phyloP scores from a whole-genome alignment of 106 monocot genomes.

The Posidonia australis region DNA sequence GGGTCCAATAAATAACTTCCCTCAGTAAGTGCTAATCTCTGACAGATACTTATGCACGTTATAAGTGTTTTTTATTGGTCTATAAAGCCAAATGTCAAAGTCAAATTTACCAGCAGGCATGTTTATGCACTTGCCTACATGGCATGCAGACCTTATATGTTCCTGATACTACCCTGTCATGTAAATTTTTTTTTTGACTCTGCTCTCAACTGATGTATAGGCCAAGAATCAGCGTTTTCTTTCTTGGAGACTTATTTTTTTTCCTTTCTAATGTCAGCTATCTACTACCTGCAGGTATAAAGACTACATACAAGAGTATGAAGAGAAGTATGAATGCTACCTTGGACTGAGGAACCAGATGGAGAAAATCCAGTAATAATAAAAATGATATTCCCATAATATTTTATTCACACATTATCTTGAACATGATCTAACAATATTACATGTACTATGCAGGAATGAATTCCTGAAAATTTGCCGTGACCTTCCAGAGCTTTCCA shows the following conservation, averaged over 20 bases:
- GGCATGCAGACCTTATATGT: no score
- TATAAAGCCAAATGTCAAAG: background rate
- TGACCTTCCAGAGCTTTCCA: slow-evolving; percentile 51
- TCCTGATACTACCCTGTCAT: no score
- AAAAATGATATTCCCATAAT: background rate
- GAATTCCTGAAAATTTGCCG: slow-evolving; percentile 63
- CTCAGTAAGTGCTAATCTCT: slow-evolving; percentile 43
- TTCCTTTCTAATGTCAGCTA: background rate
- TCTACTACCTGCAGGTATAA: slow-evolving; percentile 39
- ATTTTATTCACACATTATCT: background rate
- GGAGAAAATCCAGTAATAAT: slow-evolving; percentile 57
- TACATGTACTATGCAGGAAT: slow-evolving; percentile 30
- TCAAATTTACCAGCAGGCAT: no score
- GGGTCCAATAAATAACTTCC: slow-evolving; percentile 61
- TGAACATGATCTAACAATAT: background rate
- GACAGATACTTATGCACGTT: background rate
- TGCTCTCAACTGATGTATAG: no score
- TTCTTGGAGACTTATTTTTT: background rate
- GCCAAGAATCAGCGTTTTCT: background rate
- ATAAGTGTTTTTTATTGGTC: background rate
- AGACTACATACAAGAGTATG: slow-evolving; percentile 77
- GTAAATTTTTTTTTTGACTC: no score
- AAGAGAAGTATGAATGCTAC: slow-evolving; percentile 69
- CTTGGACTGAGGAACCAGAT: slow-evolving; percentile 52
- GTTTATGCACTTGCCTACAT: no score